A percentile compares a stretch with the other conserved stretches of the same genome.
phyloP scores from a whole-genome alignment of 2,329 filamentous ascomycete species.

The Neodidymelliopsis sp. region DNA sequence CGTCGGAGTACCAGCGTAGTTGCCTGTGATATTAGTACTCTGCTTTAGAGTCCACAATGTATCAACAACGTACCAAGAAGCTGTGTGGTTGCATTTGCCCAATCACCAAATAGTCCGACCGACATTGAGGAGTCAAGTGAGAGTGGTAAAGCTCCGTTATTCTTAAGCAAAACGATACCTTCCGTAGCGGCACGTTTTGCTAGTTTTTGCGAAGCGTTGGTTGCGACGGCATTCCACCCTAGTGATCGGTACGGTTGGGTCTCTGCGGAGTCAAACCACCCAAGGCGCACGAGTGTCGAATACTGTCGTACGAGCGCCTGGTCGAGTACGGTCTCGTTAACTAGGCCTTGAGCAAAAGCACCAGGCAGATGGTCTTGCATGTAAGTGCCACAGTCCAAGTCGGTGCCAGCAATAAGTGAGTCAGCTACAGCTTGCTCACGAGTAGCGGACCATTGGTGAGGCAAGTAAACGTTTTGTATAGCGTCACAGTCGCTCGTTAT shows the following conservation, averaged over 20 bases:
- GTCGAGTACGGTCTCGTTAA: constrained; percentile 57
- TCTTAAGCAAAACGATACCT: constrained; percentile 61
- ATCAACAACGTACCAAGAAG: constrained; percentile 62
- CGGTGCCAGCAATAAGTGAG: constrained; percentile 38
- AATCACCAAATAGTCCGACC: constrained; percentile 66
- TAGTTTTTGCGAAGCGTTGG: constrained; percentile 61
- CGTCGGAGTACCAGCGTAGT: constrained; percentile 64
- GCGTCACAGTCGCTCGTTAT: constrained; percentile 72
- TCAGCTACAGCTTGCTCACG: constrained; percentile 38
- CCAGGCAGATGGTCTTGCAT: constrained; percentile 32
- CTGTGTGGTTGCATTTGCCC: constrained; percentile 62
- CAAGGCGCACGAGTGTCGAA: constrained; percentile 61
- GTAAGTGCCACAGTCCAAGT: constrained; percentile 34
- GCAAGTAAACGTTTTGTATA: constrained; percentile 65
- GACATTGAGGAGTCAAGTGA: constrained; percentile 47
- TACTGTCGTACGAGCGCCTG: constrained; percentile 62
- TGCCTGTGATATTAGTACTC: constrained; percentile 51
- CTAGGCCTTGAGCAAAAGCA: constrained; percentile 25
- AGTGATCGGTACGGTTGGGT: constrained; percentile 36
- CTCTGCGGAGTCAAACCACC: constrained; percentile 52
- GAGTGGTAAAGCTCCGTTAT: constrained; percentile 59
- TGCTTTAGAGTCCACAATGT: too few relatives aligned
- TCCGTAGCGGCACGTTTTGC: constrained; percentile 62
- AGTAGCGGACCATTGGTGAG: constrained; percentile 50
- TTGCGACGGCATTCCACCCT: constrained; percentile 55